A percentile compares a stretch with the other conserved stretches of the same genome.
phyloP scores from a whole-genome alignment of 169 alveolate species.

The Plasmodium cynomolgi region DNA sequence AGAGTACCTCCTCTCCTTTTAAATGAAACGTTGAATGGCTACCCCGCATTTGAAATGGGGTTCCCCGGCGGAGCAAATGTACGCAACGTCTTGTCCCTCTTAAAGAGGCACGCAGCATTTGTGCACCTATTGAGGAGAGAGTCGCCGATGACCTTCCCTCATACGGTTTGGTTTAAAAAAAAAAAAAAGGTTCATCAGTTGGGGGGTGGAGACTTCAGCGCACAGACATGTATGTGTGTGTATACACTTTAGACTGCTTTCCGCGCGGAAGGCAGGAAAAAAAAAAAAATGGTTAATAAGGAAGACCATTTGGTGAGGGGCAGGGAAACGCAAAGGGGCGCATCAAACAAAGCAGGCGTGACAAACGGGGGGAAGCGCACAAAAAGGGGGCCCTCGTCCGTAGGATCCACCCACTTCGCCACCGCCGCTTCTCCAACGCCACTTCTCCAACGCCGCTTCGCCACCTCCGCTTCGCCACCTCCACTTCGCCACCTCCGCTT shows the following conservation, averaged over 20 bases:
- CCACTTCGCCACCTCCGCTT: neutral
- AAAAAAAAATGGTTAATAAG: neutral
- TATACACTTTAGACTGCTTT: neutral
- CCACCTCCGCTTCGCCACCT: neutral
- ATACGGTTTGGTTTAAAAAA: neutral
- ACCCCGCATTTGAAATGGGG: neutral
- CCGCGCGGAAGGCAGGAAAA: neutral
- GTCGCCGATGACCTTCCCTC: neutral
- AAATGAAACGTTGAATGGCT: neutral
- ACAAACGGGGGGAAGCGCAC: neutral
- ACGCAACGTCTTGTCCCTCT: neutral
- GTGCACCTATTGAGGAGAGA: neutral
- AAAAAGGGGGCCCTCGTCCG: neutral
- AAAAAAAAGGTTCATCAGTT: neutral
- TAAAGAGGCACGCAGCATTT: neutral
- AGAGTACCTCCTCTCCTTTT: neutral
- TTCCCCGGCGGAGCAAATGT: neutral
- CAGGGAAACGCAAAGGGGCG: neutral
- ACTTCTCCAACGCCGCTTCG: too few species aligned
- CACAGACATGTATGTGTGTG: neutral
- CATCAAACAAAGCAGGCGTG: neutral
- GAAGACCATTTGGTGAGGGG: neutral
- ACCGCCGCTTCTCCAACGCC: too few species aligned
- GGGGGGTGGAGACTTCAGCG: neutral
- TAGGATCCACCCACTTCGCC: neutral